Evolutionary conservation across 2,329 filamentous ascomycete species (phyloP).

Genomic region (Ceratocystis colombiana): DNA sequence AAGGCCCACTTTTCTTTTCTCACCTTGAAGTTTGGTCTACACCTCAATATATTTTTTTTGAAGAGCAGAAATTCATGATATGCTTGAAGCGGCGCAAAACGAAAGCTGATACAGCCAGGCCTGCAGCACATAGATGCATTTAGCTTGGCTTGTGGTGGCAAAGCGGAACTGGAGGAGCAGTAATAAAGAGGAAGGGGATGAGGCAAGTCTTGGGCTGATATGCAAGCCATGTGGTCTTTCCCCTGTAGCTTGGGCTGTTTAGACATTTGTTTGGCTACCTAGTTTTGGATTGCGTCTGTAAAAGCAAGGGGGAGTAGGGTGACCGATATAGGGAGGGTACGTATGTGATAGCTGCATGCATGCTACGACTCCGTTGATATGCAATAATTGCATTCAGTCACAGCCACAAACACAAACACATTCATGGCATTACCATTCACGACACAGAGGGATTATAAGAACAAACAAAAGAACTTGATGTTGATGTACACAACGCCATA

Average conservation of each 20-base stretch:
- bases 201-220: not conserved
- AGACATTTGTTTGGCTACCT: not conserved
- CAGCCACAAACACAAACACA: too few relatives aligned
- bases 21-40: too few relatives aligned
- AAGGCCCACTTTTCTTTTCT: too few relatives aligned
- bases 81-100: not conserved
- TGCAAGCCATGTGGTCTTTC: slow-evolving; percentile 4
- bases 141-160: not conserved
- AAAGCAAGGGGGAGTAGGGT: not conserved
- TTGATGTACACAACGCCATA: not conserved
- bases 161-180: not conserved
- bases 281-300: not conserved
- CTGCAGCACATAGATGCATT: not conserved
- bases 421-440: too few relatives aligned
- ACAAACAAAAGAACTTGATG: too few relatives aligned
- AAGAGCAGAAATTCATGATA: not conserved
- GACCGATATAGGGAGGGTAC: too few relatives aligned
- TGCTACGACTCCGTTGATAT: too few relatives aligned
- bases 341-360: too few relatives aligned
- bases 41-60: too few relatives aligned
- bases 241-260: not conserved
- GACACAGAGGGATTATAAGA: too few relatives aligned
- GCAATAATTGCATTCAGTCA: too few relatives aligned
- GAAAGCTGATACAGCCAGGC: not conserved
- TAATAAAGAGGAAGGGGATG: not conserved